Percentiles rank a stretch among this genome's conserved stretches.
phyloP scores from a whole-genome alignment of 352 stramenopile genomes.

The Elongisporangium prolatum region DNA sequence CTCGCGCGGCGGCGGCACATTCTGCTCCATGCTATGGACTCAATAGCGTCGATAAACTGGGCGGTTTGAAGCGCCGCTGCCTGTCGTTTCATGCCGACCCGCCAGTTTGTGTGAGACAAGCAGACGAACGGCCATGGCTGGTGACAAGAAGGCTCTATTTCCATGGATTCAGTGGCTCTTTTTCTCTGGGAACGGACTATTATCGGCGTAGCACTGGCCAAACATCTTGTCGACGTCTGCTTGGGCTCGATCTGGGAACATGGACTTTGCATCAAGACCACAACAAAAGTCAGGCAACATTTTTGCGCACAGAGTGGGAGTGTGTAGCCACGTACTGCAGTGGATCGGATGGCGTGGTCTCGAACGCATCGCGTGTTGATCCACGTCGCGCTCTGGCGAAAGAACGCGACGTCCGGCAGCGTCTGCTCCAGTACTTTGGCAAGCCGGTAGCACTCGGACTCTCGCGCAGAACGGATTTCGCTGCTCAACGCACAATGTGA shows the following conservation, averaged over 20 bases:
- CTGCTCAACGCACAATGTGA: constrained; percentile 18
- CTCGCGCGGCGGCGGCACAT: background rate
- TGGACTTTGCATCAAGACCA: constrained; percentile 37
- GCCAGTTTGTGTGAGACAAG: background rate
- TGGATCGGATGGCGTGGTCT: constrained; percentile 71
- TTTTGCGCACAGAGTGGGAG: too few species aligned
- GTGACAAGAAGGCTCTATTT: background rate
- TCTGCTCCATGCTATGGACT: background rate
- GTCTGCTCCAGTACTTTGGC: constrained; percentile 51
- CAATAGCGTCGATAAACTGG: too few species aligned
- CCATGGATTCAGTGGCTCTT: background rate
- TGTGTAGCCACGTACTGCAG: constrained; percentile 30
- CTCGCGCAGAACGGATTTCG: constrained; percentile 74
- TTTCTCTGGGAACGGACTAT: constrained; percentile 47
- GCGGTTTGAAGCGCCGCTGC: background rate
- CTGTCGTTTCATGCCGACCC: background rate
- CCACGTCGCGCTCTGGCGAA: constrained; percentile 56
- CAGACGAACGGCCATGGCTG: background rate
- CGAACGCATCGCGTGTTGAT: constrained; percentile 63
- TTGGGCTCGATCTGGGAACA: constrained; percentile 65
- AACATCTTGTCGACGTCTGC: constrained; percentile 79
- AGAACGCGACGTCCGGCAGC: constrained; percentile 57
- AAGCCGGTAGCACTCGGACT: constrained; percentile 83
- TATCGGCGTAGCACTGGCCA: constrained; percentile 63
- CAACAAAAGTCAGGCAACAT: constrained; percentile 1